These are phyloP conservation scores for Chrysanthemum lavandulifolium DNA, from an alignment of 129 eudicot genomes.

Conservation along the genomic window DNA sequence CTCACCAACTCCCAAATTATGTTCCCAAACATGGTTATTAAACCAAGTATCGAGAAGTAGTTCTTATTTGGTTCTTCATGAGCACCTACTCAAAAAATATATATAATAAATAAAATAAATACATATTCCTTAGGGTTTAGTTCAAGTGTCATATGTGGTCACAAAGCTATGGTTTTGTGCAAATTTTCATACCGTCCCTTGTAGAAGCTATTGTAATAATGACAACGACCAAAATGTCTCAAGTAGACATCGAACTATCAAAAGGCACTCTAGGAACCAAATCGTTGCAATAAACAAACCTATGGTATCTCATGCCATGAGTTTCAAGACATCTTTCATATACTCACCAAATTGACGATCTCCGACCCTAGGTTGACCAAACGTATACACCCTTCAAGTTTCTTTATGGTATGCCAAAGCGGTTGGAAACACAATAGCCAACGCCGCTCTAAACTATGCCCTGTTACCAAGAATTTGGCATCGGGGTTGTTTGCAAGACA, in stretches of 20 bases:
- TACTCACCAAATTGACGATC: constrained; percentile 49
- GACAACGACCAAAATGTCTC: constrained; percentile 61
- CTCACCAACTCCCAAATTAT: constrained; percentile 66
- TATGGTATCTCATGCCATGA: constrained; percentile 38
- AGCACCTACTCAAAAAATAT: constrained; percentile 35
- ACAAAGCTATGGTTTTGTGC: background rate
- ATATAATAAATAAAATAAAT: too few species aligned
- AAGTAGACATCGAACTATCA: constrained; percentile 39
- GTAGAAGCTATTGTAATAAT: constrained; percentile 50
- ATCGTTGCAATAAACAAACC: constrained; percentile 62
- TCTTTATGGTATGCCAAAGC: constrained; percentile 41
- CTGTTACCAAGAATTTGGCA: constrained; percentile 55
- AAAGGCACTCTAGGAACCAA: constrained; percentile 63
- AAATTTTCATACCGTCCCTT: constrained; percentile 41
- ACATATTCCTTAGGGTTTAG: too few species aligned
- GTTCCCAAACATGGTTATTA: constrained; percentile 39
- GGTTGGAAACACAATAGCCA: constrained; percentile 49
- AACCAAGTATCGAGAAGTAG: constrained; percentile 40
- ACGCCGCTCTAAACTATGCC: constrained; percentile 69
- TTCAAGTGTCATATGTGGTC: too few species aligned
- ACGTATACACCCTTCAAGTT: constrained; percentile 61
- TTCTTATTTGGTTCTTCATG: constrained; percentile 67
- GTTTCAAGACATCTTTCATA: constrained; percentile 37
- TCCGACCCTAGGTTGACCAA: constrained; percentile 77
- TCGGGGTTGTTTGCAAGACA: constrained; percentile 26